Conservation (phyloP, 2,329 filamentous ascomycete genomes). For the Sporothrix phasma region DNA sequence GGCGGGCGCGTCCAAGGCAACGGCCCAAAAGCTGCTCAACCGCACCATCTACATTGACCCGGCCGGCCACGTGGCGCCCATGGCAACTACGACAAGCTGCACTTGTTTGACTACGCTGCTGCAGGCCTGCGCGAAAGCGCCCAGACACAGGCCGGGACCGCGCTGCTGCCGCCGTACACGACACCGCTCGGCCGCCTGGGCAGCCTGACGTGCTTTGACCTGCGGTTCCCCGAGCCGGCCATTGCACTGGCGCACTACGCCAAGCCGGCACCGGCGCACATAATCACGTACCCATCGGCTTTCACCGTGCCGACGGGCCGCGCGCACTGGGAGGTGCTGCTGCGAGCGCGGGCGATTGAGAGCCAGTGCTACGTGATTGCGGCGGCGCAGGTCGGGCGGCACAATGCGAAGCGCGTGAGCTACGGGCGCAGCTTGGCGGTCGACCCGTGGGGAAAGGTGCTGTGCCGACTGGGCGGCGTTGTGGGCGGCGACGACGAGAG, state of each 20-base stretch:
- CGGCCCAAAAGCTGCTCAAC: slow-evolving; percentile 37
- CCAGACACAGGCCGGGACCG: slow-evolving; percentile 23
- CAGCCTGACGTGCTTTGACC: slow-evolving; percentile 79
- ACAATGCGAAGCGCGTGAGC: slow-evolving; percentile 53
- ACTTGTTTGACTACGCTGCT: slow-evolving; percentile 66
- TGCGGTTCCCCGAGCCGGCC: slow-evolving; percentile 71
- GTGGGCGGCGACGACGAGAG: slow-evolving; percentile 32
- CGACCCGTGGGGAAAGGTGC: slow-evolving; percentile 73
- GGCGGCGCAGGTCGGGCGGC: slow-evolving; percentile 68
- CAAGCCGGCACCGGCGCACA: slow-evolving; percentile 44
- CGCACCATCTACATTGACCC: slow-evolving; percentile 42
- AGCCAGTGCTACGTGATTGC: slow-evolving; percentile 81
- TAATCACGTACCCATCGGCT: slow-evolving; percentile 79
- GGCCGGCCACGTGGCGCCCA: slow-evolving; percentile 31
- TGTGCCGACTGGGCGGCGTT: slow-evolving; percentile 52
- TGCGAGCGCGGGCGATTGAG: slow-evolving; percentile 77
- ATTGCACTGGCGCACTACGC: slow-evolving; percentile 48
- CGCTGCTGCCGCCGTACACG: slow-evolving; percentile 52
- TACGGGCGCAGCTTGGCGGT: slow-evolving; percentile 83
- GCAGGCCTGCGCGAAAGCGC: slow-evolving; percentile 35
- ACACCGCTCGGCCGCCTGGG: slow-evolving; percentile 67
- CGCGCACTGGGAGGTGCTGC: slow-evolving; percentile 75
- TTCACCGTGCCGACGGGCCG: slow-evolving; percentile 80
- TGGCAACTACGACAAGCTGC: slow-evolving; percentile 70
- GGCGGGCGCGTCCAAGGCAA: slow-evolving; percentile 22